Evolutionary conservation across 2,329 filamentous ascomycete species (phyloP), one percentile per base, ranked within the genome.

Genomic region (Pezicula neosporulosa): DNA sequence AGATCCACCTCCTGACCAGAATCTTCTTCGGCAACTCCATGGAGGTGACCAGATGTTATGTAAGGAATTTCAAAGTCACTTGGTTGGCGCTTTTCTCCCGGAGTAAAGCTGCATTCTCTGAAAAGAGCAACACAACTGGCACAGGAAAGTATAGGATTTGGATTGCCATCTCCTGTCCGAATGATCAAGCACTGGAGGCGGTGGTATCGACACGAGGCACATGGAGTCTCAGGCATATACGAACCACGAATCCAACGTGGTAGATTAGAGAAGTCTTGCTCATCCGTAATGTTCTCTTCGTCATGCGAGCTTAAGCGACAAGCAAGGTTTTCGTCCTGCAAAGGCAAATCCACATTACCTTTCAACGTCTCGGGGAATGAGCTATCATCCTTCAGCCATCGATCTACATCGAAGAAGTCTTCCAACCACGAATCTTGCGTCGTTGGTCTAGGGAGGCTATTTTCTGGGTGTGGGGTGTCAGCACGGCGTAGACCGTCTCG

Each of bases 81-180:
- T 0, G 73, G 68, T 2, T 70, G 65, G 8, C 76, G 69, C 55
- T 79, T 79, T 36, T 66, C 66, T 16, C 69, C 66, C 12, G 67
- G 70, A 1, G 75, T 70, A 5, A 78, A 64, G 47, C 76, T 78
- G 58, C 76, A 79, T 52, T 77, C 72, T 1, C 75, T 66, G 50
- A 76, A 78, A 2, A 78, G 63, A 0, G 75, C 76, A 4, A 75
- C 76, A 50, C 76, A 78, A 53, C 73, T 77, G 3, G 76, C 77
- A 56, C 76, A 78, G 0, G 75, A 70, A 6, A 64, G 66, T 46
- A 73, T 65, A 2, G 75, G 76, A 49, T 78, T 78, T 0, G 76
- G 76, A 50, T 78, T 78, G 21, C 68, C 74, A 0, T 65, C 38
- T 1, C 72, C 72, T 0, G 74, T 77, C 30, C 75, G 70, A 9